Conservation (phyloP, 1,284 basidiomycete genomes). For the Melampsora medusae region DNA sequence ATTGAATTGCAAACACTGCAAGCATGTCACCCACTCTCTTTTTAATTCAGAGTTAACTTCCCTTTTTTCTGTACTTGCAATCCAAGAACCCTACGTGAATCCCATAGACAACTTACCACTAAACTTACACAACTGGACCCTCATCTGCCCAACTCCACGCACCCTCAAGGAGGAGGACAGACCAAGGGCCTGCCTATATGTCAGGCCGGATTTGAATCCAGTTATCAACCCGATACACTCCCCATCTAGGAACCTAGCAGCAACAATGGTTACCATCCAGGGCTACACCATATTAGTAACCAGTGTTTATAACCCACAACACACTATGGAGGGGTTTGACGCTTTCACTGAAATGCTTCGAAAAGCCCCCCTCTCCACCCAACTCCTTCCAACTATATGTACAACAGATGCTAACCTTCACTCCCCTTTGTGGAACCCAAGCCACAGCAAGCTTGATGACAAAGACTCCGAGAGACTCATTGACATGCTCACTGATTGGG, state of each 20-base stretch:
- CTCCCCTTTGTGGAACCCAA: constrained; percentile 7
- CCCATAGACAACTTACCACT: background rate
- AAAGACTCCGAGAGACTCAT: background rate
- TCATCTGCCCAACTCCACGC: background rate
- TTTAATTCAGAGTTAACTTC: background rate
- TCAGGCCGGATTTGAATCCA: background rate
- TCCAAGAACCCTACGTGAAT: constrained; percentile 12
- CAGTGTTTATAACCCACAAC: background rate
- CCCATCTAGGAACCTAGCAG: background rate
- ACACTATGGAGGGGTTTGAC: background rate
- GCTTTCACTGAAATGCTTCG: background rate
- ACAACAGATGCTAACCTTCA: constrained; percentile 23
- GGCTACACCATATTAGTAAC: background rate
- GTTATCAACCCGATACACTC: background rate
- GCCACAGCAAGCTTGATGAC: background rate
- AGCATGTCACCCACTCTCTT: background rate
- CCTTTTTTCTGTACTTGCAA: background rate
- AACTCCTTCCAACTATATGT: background rate
- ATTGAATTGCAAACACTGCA: constrained; percentile 4
- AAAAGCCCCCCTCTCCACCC: background rate
- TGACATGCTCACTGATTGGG: background rate
- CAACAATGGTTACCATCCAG: background rate
- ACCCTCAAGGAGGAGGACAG: background rate
- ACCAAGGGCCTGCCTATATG: constrained; percentile 12
- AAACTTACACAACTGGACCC: background rate